Evolutionary conservation across 2,329 filamentous ascomycete species (phyloP), one percentile per base, ranked within the genome.

Genomic region (Juglanconis sp.): DNA sequence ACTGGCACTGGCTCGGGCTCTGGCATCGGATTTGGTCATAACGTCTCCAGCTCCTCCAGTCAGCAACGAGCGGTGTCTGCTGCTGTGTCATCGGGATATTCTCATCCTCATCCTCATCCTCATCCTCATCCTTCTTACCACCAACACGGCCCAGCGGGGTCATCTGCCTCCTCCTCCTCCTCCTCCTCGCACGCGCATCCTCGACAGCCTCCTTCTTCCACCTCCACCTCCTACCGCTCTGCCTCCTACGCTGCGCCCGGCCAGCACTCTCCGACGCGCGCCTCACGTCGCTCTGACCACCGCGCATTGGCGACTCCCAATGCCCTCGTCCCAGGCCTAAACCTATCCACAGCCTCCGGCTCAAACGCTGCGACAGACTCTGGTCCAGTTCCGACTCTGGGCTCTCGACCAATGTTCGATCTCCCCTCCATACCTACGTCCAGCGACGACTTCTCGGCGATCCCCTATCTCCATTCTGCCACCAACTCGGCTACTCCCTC

Each of bases 391-490:
- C 38, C 50, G 42, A 36, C 36, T 24, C 47, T 44, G 34, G 38
- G n/a, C 51, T 30, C 42, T 49, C 55, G 31, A 49, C 42, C 61
- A 47, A 56, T 63, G 58, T 61, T 63, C 42, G 51, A 57, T 38
- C 58, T 63, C 24, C 61, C 58, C 31, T 61, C 58, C n/a, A 63
- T 63, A 58, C 58, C 61, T 48, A 63, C 55, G 51, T 63, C 58
- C 55, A 58, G 47, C 61, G 58, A 61, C 61, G 61, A 63, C 48
- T 61, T 63, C 50, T 54, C 61, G 24, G 60, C 61, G 42, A 61
- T 63, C 34, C 58, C 61, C 42, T 57, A 63, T 15, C 61, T 61
- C 5, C 52, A 58, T 40, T 32, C 58, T 8, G 31, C 47, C 11
- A 24, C 58, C 38, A 31, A 40, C 48, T 36, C 55, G 5, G 36